phyloP scores from a whole-genome alignment of 78 protist species.

The Tieghemostelium lacteum region DNA sequence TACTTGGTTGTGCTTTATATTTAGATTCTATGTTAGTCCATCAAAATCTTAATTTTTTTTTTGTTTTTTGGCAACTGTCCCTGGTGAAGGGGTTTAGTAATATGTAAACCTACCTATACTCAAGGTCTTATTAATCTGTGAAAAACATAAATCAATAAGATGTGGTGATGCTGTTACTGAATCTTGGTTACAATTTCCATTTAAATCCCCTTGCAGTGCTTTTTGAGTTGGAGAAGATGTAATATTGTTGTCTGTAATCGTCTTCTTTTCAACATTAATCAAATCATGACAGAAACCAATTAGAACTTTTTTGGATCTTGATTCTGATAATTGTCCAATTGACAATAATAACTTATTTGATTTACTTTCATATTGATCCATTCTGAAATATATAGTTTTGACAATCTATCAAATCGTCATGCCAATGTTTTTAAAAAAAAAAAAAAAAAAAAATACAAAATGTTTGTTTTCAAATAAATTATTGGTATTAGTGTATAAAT shows the following conservation, averaged over 20 bases:
- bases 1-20: conserved; percentile 44
- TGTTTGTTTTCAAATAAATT: not conserved
- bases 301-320: conserved; percentile 32
- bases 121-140: conserved; percentile 17
- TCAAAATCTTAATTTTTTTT: no score
- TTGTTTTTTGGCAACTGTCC: no score
- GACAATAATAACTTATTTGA: conserved; percentile 19
- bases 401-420: no score
- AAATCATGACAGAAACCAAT: conserved; percentile 24
- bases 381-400: no score
- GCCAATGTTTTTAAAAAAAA: no score
- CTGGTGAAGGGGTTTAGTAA: no score
- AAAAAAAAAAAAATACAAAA: no score
- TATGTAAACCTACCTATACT: not conserved
- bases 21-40: no score
- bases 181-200: not conserved
- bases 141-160: conserved; percentile 25
- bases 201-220: not conserved
- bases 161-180: not conserved
- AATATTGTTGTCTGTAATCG: not conserved
- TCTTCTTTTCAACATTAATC: conserved; percentile 10
- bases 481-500: not conserved
- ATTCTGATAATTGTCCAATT: conserved; percentile 18
- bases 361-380: conserved; percentile 54
- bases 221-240: not conserved